Evolutionary conservation across 2,329 filamentous ascomycete genomes (phyloP).

Genomic region (Calonectria crousiana): DNA sequence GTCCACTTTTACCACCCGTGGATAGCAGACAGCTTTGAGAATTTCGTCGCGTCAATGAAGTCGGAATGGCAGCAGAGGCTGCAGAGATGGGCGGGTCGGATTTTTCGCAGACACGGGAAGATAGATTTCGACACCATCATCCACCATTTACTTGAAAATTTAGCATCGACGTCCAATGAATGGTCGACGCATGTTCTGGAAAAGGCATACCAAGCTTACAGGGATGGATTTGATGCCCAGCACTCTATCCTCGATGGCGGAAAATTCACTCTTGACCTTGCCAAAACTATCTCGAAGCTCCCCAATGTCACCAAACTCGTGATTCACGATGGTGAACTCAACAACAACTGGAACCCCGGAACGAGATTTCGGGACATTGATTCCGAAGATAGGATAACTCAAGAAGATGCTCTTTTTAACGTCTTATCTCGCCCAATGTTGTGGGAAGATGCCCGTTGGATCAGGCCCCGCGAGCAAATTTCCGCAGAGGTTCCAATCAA

Average conservation of each 20-base stretch:
- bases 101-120: background rate
- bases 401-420: background rate
- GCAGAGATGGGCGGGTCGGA: background rate
- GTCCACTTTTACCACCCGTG: constrained; percentile 15
- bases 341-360: background rate
- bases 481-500: background rate
- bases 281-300: background rate
- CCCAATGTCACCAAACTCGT: background rate
- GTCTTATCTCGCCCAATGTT: constrained; percentile 10
- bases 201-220: background rate
- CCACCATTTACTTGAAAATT: background rate
- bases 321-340: constrained; percentile 1
- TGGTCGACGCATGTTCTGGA: background rate
- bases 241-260: background rate
- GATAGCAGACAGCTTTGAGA: constrained; percentile 1
- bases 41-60: background rate
- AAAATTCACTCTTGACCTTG: background rate
- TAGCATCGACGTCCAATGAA: background rate
- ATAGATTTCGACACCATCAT: background rate
- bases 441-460: constrained; percentile 10
- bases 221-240: background rate
- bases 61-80: constrained; percentile 8
- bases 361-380: background rate
- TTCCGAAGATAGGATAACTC: background rate
- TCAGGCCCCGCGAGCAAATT: background rate